phyloP scores from a whole-genome alignment of 2,329 filamentous ascomycete genomes.

The Pseudocercospora cruenta region DNA sequence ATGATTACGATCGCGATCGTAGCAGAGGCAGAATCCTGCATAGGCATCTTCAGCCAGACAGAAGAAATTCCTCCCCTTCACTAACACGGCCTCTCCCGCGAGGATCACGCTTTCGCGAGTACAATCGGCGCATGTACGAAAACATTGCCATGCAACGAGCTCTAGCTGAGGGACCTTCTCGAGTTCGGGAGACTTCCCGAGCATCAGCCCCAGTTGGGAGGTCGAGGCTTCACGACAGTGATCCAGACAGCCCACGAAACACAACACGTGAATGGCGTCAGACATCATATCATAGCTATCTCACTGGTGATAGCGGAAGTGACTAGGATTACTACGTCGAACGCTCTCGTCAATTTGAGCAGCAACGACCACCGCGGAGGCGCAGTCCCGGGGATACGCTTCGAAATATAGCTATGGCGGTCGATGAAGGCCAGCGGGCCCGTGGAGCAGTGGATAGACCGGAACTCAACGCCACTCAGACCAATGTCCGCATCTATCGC shows the following conservation, averaged over 20 bases:
- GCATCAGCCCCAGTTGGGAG: background rate
- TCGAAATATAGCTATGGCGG: background rate
- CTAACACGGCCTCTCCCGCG: background rate
- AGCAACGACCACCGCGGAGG: background rate
- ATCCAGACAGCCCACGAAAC: background rate
- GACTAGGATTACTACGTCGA: conserved; percentile 1
- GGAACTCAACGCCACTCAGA: background rate
- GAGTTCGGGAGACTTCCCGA: background rate
- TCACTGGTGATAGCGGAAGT: background rate
- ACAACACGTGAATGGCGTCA: background rate
- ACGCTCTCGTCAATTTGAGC: background rate
- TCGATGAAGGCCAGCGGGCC: background rate
- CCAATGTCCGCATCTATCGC: background rate
- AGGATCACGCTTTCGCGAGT: background rate
- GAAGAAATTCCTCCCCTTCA: background rate
- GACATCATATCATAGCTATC: background rate
- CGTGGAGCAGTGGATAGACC: background rate
- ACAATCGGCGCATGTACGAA: background rate
- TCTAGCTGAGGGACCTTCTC: background rate
- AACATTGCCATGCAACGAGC: background rate
- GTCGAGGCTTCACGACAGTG: background rate
- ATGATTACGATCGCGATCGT: background rate
- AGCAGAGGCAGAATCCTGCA: background rate
- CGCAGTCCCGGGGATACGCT: background rate
- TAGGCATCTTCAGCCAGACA: background rate